Base-by-base conservation (phyloP, 768 basidiomycete genomes). In the Lepiota venenata region DNA sequence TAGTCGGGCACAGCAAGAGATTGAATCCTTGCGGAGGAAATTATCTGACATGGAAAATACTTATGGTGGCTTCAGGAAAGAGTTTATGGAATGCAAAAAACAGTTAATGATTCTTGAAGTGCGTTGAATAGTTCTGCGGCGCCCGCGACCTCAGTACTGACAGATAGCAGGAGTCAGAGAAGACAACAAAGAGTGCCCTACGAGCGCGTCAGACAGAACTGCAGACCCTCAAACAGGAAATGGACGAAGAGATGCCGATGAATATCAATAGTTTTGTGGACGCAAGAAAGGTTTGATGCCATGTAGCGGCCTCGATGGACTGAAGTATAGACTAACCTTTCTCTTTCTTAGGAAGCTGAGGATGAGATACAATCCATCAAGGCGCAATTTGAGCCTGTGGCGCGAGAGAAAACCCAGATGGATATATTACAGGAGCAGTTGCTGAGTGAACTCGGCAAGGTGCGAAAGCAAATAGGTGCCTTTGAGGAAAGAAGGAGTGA, bases 201-300 rank as follows among this genome's bases (percentile, higher is more conserved):
- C 61, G 69, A 36, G 44, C 44, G 5, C 72, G 74, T 29, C 27
- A 82, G 74, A 63, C 32, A 56, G 6, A 60, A 57, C 1, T 66
- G 80, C 38, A 61, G 63, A 27, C 68, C 18, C 63, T 88, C 15
- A 79, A 85, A 57, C 71, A 77, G 35, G 85, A 87, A 57, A 76
- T 78, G 11, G 87, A 86, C 53, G 85, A 88, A 16, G 86, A 88
- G 11, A 71, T 87, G 65, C 85, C 88, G 1, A 80, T 79, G 6
- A 77, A 79, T 60, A 72, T 88, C n/a, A 72, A 77, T 18, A 79
- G 76, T 12, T 69, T 88, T 12, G 72, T 85, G 55, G 73, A 67
- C 10, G 80, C 77, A 4, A 80, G 82, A 63, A 65, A 74, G 60
- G 87, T 84, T 60, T 25, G 77, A 64, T 27, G 54, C 35, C 18